Evolutionary conservation across 2,329 filamentous ascomycete species (phyloP), one percentile per base, ranked within the genome.

Genomic region (Scopulariopsis brevicaulis): DNA sequence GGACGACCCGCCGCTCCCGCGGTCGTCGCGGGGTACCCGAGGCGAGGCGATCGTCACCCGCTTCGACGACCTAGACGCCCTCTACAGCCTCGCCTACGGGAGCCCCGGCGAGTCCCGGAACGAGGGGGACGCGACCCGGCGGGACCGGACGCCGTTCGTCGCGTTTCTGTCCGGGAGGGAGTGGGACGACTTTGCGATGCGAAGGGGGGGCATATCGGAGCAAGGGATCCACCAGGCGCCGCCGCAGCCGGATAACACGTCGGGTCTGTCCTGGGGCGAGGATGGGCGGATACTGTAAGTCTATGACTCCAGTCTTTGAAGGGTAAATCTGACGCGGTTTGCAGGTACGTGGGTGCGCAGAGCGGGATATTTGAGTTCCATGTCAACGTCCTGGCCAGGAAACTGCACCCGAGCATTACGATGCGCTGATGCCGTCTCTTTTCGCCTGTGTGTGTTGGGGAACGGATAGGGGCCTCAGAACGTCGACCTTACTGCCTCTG

Each of bases 291-390:
- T 71, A 24, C 64, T 86, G 83, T 86, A 69, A 77, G 83, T 73
- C 22, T 37, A 6, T 35, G 11, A 34, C 34, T 35, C 12, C 14
- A 12, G 7, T 18, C 8, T 22, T 4, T 15, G 24, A 22, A 4
- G 22, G 3, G 7, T 32, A 20, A 6, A n/a, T 35, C 40, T 56
- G 56, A 50, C 50, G 6, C 22, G 20, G 22, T 53, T 46, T 15
- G 15, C 10, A n/a, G 50, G 25, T 57, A 24, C 64, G 74, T 85
- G 48, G 84, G 80, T 22, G 80, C 83, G 37, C 84, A 89, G 66
- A 84, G 89, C 63, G 88, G 88, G 58, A 86, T 92, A 57, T 89
- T 89, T 65, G 86, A 91, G 70, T 83, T 89, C 64, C 79, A 78
- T 37, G 77, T 92, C 62, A 84, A 90, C 66, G 64, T 84, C 20